Conservation (phyloP, 108 stramenopile species). For the Skeletonema grethae region DNA sequence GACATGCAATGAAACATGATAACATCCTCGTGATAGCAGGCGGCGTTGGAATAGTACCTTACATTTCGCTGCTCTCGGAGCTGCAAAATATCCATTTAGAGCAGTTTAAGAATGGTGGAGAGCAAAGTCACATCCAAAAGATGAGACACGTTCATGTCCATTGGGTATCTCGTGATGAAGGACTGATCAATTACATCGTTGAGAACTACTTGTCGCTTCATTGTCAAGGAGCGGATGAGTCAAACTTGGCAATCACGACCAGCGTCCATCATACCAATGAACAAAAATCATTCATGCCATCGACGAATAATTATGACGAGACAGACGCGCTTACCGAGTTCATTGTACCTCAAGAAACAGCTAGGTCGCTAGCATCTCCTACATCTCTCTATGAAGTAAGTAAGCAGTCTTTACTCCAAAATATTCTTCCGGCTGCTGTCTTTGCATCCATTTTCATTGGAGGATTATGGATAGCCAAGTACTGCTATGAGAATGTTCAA, state of each 20-base stretch:
- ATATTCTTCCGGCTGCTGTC: conserved; percentile 5
- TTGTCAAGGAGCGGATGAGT: conserved; percentile 1
- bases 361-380: conserved; percentile 6
- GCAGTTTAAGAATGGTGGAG: background rate
- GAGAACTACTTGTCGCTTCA: conserved; percentile 16
- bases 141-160: conserved; percentile 18
- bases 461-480: conserved; percentile 26
- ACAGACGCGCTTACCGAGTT: background rate
- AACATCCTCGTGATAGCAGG: conserved; percentile 34
- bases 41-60: conserved; percentile 31
- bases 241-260: conserved; percentile 6
- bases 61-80: conserved; percentile 28
- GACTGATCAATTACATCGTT: conserved; percentile 25
- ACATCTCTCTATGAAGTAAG: conserved; percentile 18
- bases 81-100: background rate
- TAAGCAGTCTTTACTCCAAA: conserved; percentile 3
- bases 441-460: conserved; percentile 26
- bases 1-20: conserved; percentile 20
- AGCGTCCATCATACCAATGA: conserved; percentile 25
- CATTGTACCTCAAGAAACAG: background rate
- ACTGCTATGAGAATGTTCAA: conserved; percentile 45
- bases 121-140: conserved; percentile 1
- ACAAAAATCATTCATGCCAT: background rate
- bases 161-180: conserved; percentile 40
- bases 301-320: background rate